Evolutionary conservation across 164 flowering plant genomes (phyloP).

Genomic region (Kingdonia uniflora): DNA sequence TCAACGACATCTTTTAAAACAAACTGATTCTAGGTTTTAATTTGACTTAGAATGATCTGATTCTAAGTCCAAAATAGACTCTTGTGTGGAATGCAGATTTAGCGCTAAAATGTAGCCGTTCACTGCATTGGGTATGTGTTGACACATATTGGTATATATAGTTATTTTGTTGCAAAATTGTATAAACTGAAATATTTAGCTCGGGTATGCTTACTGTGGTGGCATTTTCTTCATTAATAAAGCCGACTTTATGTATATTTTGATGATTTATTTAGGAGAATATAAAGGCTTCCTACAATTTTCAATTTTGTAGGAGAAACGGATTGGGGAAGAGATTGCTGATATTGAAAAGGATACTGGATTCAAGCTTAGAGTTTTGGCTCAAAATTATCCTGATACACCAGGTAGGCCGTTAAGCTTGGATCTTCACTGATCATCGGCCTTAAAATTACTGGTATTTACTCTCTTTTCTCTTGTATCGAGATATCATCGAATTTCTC

Average conservation of each 20-base stretch:
- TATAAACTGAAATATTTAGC: no score
- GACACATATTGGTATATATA: background rate
- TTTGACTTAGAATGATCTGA: no score
- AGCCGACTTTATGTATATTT: background rate
- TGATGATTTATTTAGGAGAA: background rate
- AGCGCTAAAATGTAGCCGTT: no score
- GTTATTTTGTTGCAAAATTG: background rate
- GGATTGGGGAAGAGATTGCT: conserved; percentile 62
- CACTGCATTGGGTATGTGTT: background rate
- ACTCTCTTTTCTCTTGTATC: no score
- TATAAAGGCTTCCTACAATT: background rate
- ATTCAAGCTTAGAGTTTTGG: conserved; percentile 80
- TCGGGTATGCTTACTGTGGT: no score
- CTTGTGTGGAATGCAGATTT: no score
- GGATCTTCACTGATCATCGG: background rate
- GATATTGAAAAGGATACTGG: conserved; percentile 82
- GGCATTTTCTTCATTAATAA: background rate
- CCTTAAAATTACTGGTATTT: background rate
- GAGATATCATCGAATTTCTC: no score
- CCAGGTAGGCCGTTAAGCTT: conserved; percentile 43
- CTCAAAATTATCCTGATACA: conserved; percentile 95
- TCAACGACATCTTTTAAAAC: no score
- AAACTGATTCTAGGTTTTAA: no score
- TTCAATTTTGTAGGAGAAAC: conserved; percentile 46
- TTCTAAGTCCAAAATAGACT: no score